Conservation (phyloP, 2,329 filamentous ascomycete species). For the Claviceps lovelessii region DNA sequence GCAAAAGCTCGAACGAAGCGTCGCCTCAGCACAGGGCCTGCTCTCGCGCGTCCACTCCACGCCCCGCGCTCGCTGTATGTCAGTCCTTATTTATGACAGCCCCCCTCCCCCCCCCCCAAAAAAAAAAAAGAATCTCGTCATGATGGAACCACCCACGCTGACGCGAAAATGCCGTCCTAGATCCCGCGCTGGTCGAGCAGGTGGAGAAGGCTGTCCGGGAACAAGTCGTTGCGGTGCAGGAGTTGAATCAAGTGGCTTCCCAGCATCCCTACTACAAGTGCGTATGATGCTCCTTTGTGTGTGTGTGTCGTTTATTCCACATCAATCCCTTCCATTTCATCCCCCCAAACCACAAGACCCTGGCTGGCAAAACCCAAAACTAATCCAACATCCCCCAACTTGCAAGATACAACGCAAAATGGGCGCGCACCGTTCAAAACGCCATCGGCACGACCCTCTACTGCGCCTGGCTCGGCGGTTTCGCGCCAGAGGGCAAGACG, state of each 20-base stretch:
- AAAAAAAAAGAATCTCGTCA: too few relatives aligned
- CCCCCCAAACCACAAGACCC: too few relatives aligned
- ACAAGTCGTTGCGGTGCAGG: slow-evolving; percentile 55
- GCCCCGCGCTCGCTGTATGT: slow-evolving; percentile 41
- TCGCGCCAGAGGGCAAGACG: slow-evolving; percentile 29
- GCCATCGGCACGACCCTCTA: slow-evolving; percentile 46
- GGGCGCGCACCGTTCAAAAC: slow-evolving; percentile 73
- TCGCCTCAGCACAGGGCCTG: slow-evolving; percentile 65
- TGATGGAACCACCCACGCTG: slow-evolving; percentile 1
- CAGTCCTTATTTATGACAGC: slow-evolving; percentile 9
- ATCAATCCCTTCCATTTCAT: too few relatives aligned
- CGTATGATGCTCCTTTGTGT: slow-evolving; percentile 5
- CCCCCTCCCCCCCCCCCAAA: not conserved
- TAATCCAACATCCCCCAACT: not conserved
- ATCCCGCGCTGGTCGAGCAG: slow-evolving; percentile 52
- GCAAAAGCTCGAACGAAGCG: slow-evolving; percentile 70
- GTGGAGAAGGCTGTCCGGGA: slow-evolving; percentile 59
- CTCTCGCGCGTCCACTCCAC: slow-evolving; percentile 86
- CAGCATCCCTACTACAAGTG: slow-evolving; percentile 94
- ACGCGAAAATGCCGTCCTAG: slow-evolving; percentile 17
- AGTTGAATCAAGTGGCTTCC: slow-evolving; percentile 60
- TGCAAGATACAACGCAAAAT: slow-evolving; percentile 64
- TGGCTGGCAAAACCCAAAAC: not conserved
- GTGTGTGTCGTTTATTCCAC: not conserved
- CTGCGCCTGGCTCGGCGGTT: slow-evolving; percentile 66